Conservation (phyloP, 192 early-diverging fungal genomes). For the Coemansia asiatica region DNA sequence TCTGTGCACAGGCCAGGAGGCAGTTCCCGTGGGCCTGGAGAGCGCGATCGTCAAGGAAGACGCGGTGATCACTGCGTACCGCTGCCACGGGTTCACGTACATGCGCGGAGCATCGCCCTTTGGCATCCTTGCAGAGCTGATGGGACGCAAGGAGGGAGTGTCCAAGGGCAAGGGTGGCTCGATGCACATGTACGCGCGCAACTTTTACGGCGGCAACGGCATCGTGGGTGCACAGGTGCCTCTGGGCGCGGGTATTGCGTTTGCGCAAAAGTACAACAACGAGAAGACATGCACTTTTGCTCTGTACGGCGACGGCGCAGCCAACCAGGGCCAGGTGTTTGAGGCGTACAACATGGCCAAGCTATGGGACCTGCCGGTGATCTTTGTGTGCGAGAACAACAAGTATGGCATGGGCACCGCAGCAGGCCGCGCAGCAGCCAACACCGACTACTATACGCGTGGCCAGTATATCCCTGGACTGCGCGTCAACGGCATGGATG, state of each 20-base stretch:
- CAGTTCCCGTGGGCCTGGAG: slow-evolving; percentile 92
- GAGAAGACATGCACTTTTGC: slow-evolving; percentile 80
- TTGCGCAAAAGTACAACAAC: slow-evolving; percentile 89
- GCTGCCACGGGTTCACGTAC: slow-evolving; percentile 97
- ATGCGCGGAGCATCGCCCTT: slow-evolving; percentile 72
- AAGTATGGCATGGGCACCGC: slow-evolving; percentile 98
- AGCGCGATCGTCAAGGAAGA: slow-evolving; percentile 85
- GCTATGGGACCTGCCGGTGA: slow-evolving; percentile 90
- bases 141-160: slow-evolving; percentile 81
- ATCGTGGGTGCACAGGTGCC: slow-evolving; percentile 98
- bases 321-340: slow-evolving; percentile 98
- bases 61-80: slow-evolving; percentile 95
- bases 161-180: slow-evolving; percentile 98
- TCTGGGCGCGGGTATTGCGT: slow-evolving; percentile 80
- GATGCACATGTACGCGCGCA: slow-evolving; percentile 97
- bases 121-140: slow-evolving; percentile 75
- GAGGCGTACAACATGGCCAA: slow-evolving; percentile 99
- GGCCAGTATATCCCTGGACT: slow-evolving; percentile 97
- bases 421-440: slow-evolving; percentile 85
- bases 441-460: slow-evolving; percentile 91
- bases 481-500: slow-evolving; percentile 92
- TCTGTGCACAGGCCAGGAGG: slow-evolving; percentile 95
- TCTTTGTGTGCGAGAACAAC: slow-evolving; percentile 99
- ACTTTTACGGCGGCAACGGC: slow-evolving; percentile 98
- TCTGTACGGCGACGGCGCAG: slow-evolving; percentile 96